phyloP scores from a whole-genome alignment of 2,329 filamentous ascomycete species.

The Penicillium sp. region DNA sequence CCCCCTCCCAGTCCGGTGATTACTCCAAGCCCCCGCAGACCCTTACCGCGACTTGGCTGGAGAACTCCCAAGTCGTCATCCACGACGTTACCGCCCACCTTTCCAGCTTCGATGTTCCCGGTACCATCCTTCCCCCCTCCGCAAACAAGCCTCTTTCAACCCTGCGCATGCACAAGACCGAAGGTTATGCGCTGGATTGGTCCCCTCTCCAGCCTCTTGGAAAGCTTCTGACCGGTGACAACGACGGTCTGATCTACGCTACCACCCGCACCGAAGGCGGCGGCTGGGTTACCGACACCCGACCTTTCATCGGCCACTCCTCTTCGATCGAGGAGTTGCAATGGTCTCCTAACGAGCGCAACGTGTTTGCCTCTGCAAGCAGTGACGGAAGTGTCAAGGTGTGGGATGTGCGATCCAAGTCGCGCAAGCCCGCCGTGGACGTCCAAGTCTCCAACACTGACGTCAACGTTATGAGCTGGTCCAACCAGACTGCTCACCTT shows the following conservation, averaged over 20 bases:
- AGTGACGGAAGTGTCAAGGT: slow-evolving; percentile 93
- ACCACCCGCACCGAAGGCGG: slow-evolving; percentile 86
- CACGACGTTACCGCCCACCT: slow-evolving; percentile 93
- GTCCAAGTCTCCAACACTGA: slow-evolving; percentile 82
- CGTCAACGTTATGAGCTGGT: slow-evolving; percentile 98
- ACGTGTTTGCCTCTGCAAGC: slow-evolving; percentile 91
- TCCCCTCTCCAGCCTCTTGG: slow-evolving; percentile 77
- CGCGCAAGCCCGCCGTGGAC: slow-evolving; percentile 80
- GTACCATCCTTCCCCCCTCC: slow-evolving; percentile 73
- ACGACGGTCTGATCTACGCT: slow-evolving; percentile 83
- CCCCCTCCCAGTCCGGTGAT: slow-evolving; percentile 64
- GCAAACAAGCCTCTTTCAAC: slow-evolving; percentile 88
- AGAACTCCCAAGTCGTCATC: slow-evolving; percentile 84
- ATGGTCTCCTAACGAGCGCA: slow-evolving; percentile 91
- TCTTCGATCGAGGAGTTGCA: slow-evolving; percentile 91
- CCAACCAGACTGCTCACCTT: slow-evolving; percentile 80
- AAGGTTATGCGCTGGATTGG: slow-evolving; percentile 98
- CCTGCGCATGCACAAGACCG: slow-evolving; percentile 84
- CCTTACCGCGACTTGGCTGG: slow-evolving; percentile 87
- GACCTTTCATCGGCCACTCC: slow-evolving; percentile 80
- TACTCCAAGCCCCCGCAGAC: slow-evolving; percentile 74
- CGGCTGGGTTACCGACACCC: slow-evolving; percentile 83
- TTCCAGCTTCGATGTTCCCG: slow-evolving; percentile 84
- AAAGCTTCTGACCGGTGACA: slow-evolving; percentile 89
- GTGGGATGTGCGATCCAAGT: slow-evolving; percentile 93